Conservation (phyloP, 306 rosid genomes). For the Cucumis hystrix region DNA sequence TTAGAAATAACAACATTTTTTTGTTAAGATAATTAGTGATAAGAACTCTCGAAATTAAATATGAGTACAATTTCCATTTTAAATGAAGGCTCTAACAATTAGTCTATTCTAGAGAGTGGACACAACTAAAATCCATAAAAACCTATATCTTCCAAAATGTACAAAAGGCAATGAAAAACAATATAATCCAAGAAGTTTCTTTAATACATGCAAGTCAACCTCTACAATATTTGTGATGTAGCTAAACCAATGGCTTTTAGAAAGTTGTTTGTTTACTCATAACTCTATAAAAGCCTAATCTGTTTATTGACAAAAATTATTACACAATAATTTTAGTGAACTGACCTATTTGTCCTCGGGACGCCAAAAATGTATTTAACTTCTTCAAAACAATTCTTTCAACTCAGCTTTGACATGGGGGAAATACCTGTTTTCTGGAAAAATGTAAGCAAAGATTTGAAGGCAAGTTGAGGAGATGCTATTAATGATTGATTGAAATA, state of each 20-base stretch:
- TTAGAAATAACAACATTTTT: too few relatives aligned
- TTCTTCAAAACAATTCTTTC: neutral
- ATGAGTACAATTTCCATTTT: neutral
- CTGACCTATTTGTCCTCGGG: neutral
- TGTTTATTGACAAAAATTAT: conserved; percentile 2
- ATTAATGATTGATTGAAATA: neutral
- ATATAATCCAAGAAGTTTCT: neutral
- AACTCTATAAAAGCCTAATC: neutral
- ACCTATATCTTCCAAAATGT: neutral
- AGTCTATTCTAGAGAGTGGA: neutral
- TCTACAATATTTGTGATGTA: neutral
- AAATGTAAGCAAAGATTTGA: neutral
- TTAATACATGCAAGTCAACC: neutral
- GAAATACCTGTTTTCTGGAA: neutral
- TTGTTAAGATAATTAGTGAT: too few relatives aligned
- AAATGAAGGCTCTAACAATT: neutral
- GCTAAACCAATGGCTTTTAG: neutral
- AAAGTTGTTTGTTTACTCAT: neutral
- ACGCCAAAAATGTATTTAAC: neutral
- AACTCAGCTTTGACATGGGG: neutral
- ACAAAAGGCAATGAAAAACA: neutral
- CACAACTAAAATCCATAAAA: neutral
- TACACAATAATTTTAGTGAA: neutral
- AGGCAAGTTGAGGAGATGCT: neutral
- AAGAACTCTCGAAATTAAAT: neutral